phyloP scores from a whole-genome alignment of 805 yeast species.

The Metschnikowia bowlesiae region DNA sequence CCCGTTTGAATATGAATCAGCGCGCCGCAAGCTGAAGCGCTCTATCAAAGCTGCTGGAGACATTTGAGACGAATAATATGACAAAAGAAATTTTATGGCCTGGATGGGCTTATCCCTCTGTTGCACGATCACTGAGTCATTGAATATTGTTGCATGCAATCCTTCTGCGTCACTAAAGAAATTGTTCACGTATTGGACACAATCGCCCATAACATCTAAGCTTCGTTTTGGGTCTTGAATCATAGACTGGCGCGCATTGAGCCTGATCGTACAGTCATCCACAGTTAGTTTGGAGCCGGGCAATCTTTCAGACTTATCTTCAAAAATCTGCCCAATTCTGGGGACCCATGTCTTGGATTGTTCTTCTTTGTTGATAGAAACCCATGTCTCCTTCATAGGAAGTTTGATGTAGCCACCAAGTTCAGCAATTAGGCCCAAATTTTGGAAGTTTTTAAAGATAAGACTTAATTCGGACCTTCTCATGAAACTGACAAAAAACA shows the following conservation, averaged over 20 bases:
- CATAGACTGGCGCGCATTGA: conserved; percentile 68
- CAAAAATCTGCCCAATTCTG: conserved; percentile 50
- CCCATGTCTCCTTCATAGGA: conserved; percentile 53
- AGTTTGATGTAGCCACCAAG: conserved; percentile 76
- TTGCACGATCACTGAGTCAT: conserved; percentile 68
- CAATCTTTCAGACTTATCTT: conserved; percentile 64
- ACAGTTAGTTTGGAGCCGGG: conserved; percentile 73
- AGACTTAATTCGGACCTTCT: conserved; percentile 63
- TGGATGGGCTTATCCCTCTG: conserved; percentile 54
- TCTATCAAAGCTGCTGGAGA: conserved; percentile 18
- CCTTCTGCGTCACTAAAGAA: conserved; percentile 45
- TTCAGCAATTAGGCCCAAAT: conserved; percentile 83
- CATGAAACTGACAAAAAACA: conserved; percentile 67
- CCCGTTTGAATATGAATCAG: conserved; percentile 11
- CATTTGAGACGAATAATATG: conserved; percentile 24
- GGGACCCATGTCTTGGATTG: conserved; percentile 54
- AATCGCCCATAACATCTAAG: conserved; percentile 70
- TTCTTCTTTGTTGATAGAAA: conserved; percentile 50
- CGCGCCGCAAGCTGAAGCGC: conserved; percentile 23
- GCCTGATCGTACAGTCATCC: conserved; percentile 71
- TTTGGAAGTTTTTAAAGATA: conserved; percentile 60
- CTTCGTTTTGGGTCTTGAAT: conserved; percentile 61
- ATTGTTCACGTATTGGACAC: conserved; percentile 79
- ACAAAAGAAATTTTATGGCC: conserved; percentile 51
- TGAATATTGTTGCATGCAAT: conserved; percentile 74